These are phyloP conservation scores for Mycena alexandri DNA, from an alignment of 768 basidiomycete species.

Conservation along the genomic window DNA sequence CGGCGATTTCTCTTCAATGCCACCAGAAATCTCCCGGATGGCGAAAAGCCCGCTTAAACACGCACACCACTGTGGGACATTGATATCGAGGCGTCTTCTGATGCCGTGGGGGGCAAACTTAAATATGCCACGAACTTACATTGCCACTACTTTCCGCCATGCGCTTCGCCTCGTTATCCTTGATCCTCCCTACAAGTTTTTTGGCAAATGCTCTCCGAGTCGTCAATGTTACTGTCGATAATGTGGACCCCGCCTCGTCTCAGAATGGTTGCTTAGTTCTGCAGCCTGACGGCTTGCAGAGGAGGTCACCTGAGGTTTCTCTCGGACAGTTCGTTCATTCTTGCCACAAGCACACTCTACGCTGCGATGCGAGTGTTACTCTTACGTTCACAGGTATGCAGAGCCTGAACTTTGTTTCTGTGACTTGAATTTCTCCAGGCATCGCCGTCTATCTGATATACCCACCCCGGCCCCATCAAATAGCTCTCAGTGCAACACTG, in stretches of 20 bases:
- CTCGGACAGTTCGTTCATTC: slow-evolving; percentile 20
- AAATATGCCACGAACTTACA: slow-evolving; percentile 19
- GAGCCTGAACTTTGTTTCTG: background rate
- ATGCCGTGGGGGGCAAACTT: background rate
- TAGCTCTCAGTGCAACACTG: slow-evolving; percentile 13
- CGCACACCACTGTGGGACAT: slow-evolving; percentile 9
- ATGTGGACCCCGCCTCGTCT: slow-evolving; percentile 2
- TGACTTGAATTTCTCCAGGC: slow-evolving; percentile 12
- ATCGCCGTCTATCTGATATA: slow-evolving; percentile 26
- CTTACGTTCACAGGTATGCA: slow-evolving; percentile 22
- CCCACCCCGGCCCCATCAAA: slow-evolving; percentile 25
- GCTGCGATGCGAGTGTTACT: slow-evolving; percentile 8
- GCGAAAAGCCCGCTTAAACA: too few relatives aligned
- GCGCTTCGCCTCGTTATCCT: slow-evolving; percentile 13
- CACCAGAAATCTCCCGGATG: too few relatives aligned
- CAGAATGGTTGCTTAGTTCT: background rate
- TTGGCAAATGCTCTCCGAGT: slow-evolving; percentile 9
- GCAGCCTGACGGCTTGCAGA: slow-evolving; percentile 8
- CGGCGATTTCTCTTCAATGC: too few relatives aligned
- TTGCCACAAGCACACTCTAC: slow-evolving; percentile 22
- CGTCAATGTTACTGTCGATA: slow-evolving; percentile 25
- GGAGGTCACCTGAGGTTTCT: slow-evolving; percentile 16
- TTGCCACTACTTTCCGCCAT: slow-evolving; percentile 12
- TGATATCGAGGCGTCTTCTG: slow-evolving; percentile 5
- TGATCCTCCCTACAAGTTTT: slow-evolving; percentile 9